Evolutionary conservation across 176 grass and related monocot species (phyloP).

Genomic region (Juncus effusus): DNA sequence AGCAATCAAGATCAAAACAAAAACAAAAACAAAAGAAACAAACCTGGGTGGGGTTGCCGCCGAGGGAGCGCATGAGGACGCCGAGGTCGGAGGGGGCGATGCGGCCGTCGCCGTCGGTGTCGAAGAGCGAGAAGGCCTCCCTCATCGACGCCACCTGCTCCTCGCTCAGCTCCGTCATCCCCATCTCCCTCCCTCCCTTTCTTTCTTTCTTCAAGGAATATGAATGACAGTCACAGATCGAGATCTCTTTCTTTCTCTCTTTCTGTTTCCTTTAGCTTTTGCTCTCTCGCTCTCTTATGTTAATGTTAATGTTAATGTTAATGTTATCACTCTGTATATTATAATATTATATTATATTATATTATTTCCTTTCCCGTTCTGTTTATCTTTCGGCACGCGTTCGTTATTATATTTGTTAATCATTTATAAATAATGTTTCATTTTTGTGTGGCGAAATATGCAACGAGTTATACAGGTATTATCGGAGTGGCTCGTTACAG

Average conservation of each 20-base stretch:
- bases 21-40: not conserved
- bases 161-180: slow-evolving; percentile 40
- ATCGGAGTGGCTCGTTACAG: too few species aligned
- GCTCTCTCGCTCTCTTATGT: too few species aligned
- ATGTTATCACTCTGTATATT: too few species aligned
- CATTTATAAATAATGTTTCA: too few species aligned
- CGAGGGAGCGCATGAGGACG: slow-evolving; percentile 55
- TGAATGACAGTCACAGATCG: slow-evolving; percentile 3
- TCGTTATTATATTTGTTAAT: too few species aligned
- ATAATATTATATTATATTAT: too few species aligned
- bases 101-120: slow-evolving; percentile 46
- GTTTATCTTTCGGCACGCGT: too few species aligned
- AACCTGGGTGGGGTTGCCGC: slow-evolving; percentile 48
- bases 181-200: not conserved
- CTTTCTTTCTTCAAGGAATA: not conserved
- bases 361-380: too few species aligned
- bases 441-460: too few species aligned
- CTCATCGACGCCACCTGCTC: slow-evolving; percentile 60
- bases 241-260: slow-evolving; percentile 16
- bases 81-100: slow-evolving; percentile 45
- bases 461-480: too few species aligned
- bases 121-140: slow-evolving; percentile 57
- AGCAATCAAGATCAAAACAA: not conserved
- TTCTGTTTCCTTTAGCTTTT: not conserved
- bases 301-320: too few species aligned